These are phyloP conservation scores for Termitomyces sp. DNA, from an alignment of 768 basidiomycete species.

Conservation along the genomic window DNA sequence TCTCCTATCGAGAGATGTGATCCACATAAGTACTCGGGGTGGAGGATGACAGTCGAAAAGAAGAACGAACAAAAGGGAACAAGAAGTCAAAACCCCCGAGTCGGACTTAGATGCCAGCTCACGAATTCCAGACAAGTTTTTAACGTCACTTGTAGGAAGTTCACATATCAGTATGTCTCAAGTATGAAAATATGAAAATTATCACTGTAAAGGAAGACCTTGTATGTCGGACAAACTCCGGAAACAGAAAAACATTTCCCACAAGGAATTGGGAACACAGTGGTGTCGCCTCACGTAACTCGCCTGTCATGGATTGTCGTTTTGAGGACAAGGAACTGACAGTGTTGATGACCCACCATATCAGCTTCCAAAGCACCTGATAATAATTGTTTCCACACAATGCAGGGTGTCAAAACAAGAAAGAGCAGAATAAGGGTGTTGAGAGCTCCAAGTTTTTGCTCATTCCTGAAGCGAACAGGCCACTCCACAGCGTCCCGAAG, in stretches of 20 bases:
- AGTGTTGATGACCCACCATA: background rate
- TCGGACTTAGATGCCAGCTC: background rate
- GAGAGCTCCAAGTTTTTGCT: background rate
- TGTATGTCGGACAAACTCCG: background rate
- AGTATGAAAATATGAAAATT: background rate
- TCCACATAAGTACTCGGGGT: background rate
- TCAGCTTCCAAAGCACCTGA: background rate
- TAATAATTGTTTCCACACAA: background rate
- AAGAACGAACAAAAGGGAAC: background rate
- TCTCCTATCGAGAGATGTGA: background rate
- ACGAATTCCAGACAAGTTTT: background rate
- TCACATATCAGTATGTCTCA: background rate
- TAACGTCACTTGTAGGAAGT: background rate
- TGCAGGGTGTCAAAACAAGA: no score
- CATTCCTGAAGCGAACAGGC: background rate
- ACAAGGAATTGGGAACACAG: background rate
- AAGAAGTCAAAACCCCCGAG: background rate
- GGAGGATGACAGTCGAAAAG: background rate
- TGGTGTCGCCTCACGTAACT: background rate
- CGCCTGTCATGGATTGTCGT: background rate
- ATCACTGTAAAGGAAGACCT: background rate
- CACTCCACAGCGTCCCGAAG: background rate
- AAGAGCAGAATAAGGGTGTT: background rate
- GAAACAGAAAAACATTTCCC: background rate
- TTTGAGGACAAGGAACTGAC: background rate